Evolutionary conservation across 2,329 filamentous ascomycete genomes (phyloP).

Genomic region (Xylaria arbuscula): DNA sequence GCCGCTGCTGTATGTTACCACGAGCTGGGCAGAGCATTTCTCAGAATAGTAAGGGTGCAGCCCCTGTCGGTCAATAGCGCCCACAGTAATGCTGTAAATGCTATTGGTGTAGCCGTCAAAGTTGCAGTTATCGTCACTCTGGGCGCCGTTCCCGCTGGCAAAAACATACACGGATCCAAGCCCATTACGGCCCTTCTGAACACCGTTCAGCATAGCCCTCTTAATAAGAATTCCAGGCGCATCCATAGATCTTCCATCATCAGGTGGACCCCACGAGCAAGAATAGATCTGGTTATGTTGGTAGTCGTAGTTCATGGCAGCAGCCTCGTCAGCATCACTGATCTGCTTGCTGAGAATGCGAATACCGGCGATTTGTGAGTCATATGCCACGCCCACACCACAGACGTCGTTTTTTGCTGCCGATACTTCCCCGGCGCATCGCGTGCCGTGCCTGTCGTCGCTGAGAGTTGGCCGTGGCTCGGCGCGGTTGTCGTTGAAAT

Average conservation of each 20-base stretch:
- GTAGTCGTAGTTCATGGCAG: slow-evolving; percentile 91
- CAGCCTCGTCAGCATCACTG: slow-evolving; percentile 89
- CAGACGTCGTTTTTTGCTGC: slow-evolving; percentile 94
- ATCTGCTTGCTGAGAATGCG: slow-evolving; percentile 93
- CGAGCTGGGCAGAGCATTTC: slow-evolving; percentile 92
- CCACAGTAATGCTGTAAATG: slow-evolving; percentile 98
- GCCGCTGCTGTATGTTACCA: slow-evolving; percentile 96
- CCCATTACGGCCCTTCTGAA: slow-evolving; percentile 86
- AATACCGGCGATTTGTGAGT: slow-evolving; percentile 88
- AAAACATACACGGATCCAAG: slow-evolving; percentile 96
- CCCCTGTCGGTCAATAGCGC: slow-evolving; percentile 87
- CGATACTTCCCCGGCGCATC: slow-evolving; percentile 93
- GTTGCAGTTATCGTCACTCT: slow-evolving; percentile 93
- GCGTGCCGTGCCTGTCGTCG: slow-evolving; percentile 91
- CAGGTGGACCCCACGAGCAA: slow-evolving; percentile 97
- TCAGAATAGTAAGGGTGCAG: slow-evolving; percentile 97
- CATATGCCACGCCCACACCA: slow-evolving; percentile 94
- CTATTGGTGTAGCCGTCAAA: slow-evolving; percentile 99
- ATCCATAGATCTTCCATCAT: slow-evolving; percentile 95
- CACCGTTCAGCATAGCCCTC: slow-evolving; percentile 88
- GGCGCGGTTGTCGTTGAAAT: slow-evolving; percentile 88
- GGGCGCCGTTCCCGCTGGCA: slow-evolving; percentile 92
- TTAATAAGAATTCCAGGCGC: slow-evolving; percentile 89
- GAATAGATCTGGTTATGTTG: slow-evolving; percentile 97
- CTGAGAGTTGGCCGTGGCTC: slow-evolving; percentile 84